Percentiles rank a stretch among this genome's conserved stretches.
phyloP scores from a whole-genome alignment of 1,139 yeast species.

The Magnusiomyces clavatus region DNA sequence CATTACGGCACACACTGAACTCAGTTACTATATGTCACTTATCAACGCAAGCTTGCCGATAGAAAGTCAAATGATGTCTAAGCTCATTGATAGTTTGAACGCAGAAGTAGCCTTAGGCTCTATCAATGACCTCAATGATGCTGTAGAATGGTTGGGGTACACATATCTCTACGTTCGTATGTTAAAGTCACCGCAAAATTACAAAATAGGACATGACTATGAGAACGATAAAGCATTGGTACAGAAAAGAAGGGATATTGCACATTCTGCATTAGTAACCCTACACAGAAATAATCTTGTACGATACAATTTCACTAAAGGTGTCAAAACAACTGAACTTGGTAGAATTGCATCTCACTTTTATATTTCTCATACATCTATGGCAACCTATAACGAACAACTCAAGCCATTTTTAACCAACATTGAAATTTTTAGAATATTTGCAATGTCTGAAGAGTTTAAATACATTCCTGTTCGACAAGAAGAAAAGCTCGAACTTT shows the following conservation, averaged over 20 bases:
- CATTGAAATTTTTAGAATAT: conserved; percentile 69
- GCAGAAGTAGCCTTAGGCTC: conserved; percentile 82
- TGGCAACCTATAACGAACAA: conserved; percentile 50
- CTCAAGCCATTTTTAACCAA: conserved; percentile 59
- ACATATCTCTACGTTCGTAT: conserved; percentile 79
- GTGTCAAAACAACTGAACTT: conserved; percentile 58
- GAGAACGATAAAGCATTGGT: conserved; percentile 42
- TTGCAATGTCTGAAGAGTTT: conserved; percentile 81
- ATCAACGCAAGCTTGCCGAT: conserved; percentile 87
- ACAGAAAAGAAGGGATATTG: conserved; percentile 56
- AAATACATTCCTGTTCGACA: conserved; percentile 73
- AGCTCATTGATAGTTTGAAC: conserved; percentile 65
- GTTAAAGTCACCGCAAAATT: conserved; percentile 63
- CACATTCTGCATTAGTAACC: conserved; percentile 64
- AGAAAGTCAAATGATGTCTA: conserved; percentile 75
- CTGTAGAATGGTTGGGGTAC: conserved; percentile 68
- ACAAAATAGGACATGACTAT: conserved; percentile 67
- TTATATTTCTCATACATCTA: conserved; percentile 70
- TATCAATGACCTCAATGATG: conserved; percentile 54
- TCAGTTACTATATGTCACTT: conserved; percentile 82
- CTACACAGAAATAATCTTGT: conserved; percentile 51
- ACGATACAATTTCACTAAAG: conserved; percentile 47
- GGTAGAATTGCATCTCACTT: conserved; percentile 85
- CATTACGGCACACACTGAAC: conserved; percentile 77
- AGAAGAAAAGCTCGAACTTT: conserved; percentile 77